phyloP scores from a whole-genome alignment of 176 grass and related monocot species.

The Paspalum vaginatum region DNA sequence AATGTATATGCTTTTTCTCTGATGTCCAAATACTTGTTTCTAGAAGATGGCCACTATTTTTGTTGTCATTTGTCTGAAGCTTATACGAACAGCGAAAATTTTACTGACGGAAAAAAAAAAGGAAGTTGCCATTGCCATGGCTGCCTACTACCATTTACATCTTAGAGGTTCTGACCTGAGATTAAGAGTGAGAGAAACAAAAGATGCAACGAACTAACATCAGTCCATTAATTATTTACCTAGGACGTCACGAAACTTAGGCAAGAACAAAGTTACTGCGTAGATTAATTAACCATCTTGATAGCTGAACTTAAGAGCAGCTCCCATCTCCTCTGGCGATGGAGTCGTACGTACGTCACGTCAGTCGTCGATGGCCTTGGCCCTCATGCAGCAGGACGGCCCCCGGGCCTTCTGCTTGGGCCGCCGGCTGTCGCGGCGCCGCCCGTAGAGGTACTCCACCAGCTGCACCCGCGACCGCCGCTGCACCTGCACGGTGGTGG shows the following conservation, averaged over 20 bases:
- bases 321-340: too few relatives aligned
- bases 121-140: conserved; percentile 21
- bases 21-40: too few relatives aligned
- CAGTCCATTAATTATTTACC: conserved; percentile 61
- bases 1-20: too few relatives aligned
- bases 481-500: conserved; percentile 38
- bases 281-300: conserved; percentile 21
- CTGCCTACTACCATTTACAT: conserved; percentile 55
- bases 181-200: not conserved
- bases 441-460: conserved; percentile 85
- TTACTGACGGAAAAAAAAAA: not conserved
- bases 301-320: not conserved
- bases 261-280: conserved; percentile 27
- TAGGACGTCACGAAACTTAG: conserved; percentile 23
- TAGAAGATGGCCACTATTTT: too few relatives aligned
- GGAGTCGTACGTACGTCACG: not conserved
- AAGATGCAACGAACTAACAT: conserved; percentile 26
- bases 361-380: conserved; percentile 67
- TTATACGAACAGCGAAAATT: not conserved
- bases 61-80: too few relatives aligned
- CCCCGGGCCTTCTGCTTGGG: conserved; percentile 49
- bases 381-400: conserved; percentile 82
- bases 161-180: conserved; percentile 32
- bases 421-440: conserved; percentile 53
- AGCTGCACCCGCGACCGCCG: conserved; percentile 69